Percentiles rank a stretch among this genome's conserved stretches.
phyloP scores from a whole-genome alignment of 257 asterid species.

The Nicotiana noctiflora region DNA sequence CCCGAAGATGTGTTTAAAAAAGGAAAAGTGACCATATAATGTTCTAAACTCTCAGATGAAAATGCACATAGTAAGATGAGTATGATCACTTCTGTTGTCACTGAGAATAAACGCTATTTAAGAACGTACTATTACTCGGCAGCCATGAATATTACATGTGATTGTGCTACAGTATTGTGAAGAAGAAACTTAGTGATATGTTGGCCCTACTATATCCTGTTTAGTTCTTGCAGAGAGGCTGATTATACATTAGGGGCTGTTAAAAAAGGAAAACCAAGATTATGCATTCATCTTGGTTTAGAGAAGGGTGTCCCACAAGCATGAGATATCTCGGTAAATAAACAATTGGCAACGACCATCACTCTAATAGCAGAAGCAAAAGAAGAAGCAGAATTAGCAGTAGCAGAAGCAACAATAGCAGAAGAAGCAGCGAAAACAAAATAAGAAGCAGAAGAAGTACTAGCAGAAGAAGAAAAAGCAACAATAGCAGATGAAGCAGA shows the following conservation, averaged over 20 bases:
- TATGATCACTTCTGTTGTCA: neutral
- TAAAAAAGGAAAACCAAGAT: no score
- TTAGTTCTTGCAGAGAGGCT: neutral
- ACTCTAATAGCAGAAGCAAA: neutral
- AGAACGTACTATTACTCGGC: neutral
- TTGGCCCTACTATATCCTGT: neutral
- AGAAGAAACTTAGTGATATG: neutral
- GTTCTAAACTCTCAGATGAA: neutral
- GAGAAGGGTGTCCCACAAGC: neutral
- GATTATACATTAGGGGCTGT: no score
- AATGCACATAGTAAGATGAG: neutral
- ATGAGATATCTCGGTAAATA: neutral
- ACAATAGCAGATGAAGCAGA: no score
- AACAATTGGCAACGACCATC: no score
- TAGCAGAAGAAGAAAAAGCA: no score
- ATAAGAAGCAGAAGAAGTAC: no score
- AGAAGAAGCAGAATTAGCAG: no score
- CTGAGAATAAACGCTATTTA: neutral
- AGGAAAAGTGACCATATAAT: neutral
- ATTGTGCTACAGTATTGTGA: neutral
- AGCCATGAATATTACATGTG: neutral
- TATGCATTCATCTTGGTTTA: neutral
- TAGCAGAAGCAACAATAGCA: no score
- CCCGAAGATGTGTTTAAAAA: neutral
- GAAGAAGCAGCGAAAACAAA: no score